Base-by-base conservation (phyloP, 2,329 filamentous ascomycete genomes). In the Aspergillus fischeri region DNA sequence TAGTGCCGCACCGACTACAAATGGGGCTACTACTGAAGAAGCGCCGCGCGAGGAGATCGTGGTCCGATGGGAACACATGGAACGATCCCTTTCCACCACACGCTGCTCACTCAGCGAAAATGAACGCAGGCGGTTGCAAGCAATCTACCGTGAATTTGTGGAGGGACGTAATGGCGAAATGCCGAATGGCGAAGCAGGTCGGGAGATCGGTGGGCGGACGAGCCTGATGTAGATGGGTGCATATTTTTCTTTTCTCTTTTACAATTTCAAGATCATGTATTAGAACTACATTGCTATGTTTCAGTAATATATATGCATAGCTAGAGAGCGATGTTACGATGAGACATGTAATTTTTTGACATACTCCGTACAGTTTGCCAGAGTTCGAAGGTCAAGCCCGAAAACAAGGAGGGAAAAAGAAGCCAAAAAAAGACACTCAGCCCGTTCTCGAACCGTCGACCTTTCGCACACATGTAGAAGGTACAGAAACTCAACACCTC, bases 91-190 rank as follows among this genome's bases (percentile, higher is more conserved):
- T 56, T 83, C 83, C 24, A 87, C 78, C 51, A 97, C 93, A 4
- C 81, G 92, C 63, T 85, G 90, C 24, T 95, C 90, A 73, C 95
- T 97, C 64, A 91, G 89, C 69, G 79, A 80, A 3, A 84, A 91
- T 58, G 94, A 99, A 77, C 83, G 86, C 66, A 81, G 78, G 60
- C 80, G 93, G 58, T 75, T 99, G 63, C 82, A 85, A 67, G 84
- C 84, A 44, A 97, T 99, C 60, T 99, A 99, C 71, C 81, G 83
- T 17, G 94, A 99, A 76, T 99, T 99, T 79, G 87, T 97, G 0
- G 90, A 91, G 3, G 92, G 92, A 0, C 83, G 94, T 65, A 96
- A 92, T 73, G 94, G 94, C 7, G 92, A 97, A 78, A 92, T 99
- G 91, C 91, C 87, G 59, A 93, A 89, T 74, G 94, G 94, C 1